phyloP scores from a whole-genome alignment of 2,329 filamentous ascomycete species.

The Chaetothyriales sp. region DNA sequence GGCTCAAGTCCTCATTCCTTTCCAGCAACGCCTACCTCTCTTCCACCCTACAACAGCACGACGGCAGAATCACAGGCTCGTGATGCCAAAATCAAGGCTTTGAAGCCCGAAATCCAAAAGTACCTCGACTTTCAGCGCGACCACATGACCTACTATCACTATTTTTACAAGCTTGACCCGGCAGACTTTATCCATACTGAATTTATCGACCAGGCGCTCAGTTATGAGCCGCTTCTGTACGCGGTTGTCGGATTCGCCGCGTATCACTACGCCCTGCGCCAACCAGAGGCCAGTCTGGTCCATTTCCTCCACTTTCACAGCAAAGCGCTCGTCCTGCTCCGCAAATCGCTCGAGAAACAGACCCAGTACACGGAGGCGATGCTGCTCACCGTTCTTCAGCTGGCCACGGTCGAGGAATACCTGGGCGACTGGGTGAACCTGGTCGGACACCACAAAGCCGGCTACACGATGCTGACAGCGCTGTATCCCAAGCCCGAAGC shows the following conservation, averaged over 20 bases:
- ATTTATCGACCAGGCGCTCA: slow-evolving; percentile 56
- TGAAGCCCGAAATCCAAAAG: slow-evolving; percentile 56
- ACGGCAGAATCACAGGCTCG: slow-evolving; percentile 13
- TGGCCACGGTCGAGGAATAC: slow-evolving; percentile 91
- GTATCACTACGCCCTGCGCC: slow-evolving; percentile 63
- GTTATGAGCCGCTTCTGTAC: slow-evolving; percentile 69
- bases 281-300: slow-evolving; percentile 56
- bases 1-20: slow-evolving; percentile 25
- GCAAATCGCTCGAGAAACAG: slow-evolving; percentile 54
- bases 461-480: slow-evolving; percentile 61
- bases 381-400: slow-evolving; percentile 72
- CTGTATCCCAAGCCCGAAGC: slow-evolving; percentile 59
- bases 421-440: slow-evolving; percentile 92
- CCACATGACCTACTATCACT: slow-evolving; percentile 68
- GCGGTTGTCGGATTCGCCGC: slow-evolving; percentile 77
- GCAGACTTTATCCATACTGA: slow-evolving; percentile 58
- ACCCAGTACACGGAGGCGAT: slow-evolving; percentile 59
- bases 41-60: slow-evolving; percentile 9
- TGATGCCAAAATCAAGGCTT: slow-evolving; percentile 23
- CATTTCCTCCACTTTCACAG: slow-evolving; percentile 85
- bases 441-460: slow-evolving; percentile 81
- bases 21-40: slow-evolving; percentile 19
- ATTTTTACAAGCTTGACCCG: slow-evolving; percentile 57
- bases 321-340: slow-evolving; percentile 62
- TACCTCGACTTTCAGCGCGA: slow-evolving; percentile 67